Evolutionary conservation across 2,329 filamentous ascomycete species (phyloP).

Genomic region (Cercospora berteroae): DNA sequence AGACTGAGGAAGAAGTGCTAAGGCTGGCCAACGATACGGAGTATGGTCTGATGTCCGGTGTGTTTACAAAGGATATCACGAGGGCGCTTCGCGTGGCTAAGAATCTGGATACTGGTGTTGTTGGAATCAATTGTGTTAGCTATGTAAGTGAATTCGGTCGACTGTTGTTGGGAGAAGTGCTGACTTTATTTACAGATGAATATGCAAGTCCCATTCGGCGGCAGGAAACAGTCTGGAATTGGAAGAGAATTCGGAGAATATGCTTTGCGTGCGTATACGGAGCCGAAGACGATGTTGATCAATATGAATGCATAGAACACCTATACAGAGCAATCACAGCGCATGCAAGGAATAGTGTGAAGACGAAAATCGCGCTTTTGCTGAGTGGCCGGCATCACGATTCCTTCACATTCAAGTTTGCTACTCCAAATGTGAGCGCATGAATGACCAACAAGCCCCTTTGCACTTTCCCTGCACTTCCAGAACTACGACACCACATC

Average conservation of each 20-base stretch:
- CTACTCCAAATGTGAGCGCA: too few relatives aligned
- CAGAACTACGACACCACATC: too few relatives aligned
- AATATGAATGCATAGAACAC: conserved; percentile 10
- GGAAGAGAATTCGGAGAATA: conserved; percentile 62
- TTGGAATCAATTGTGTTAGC: conserved; percentile 37
- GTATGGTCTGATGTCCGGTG: conserved; percentile 39
- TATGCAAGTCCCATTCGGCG: conserved; percentile 48
- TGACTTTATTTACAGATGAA: background rate
- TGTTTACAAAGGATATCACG: conserved; percentile 41
- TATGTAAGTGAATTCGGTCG: background rate
- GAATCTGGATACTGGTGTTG: conserved; percentile 41
- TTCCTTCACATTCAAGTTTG: too few relatives aligned
- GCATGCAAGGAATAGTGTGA: too few relatives aligned
- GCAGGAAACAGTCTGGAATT: conserved; percentile 61
- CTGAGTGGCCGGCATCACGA: too few relatives aligned
- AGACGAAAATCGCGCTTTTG: too few relatives aligned
- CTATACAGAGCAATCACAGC: background rate
- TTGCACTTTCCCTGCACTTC: too few relatives aligned
- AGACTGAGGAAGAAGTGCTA: conserved; percentile 39
- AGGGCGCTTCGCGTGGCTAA: conserved; percentile 42
- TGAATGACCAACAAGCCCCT: too few relatives aligned
- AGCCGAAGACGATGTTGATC: conserved; percentile 31
- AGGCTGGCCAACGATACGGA: conserved; percentile 41
- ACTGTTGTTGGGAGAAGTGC: background rate
- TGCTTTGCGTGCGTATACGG: conserved; percentile 60